phyloP scores from a whole-genome alignment of 75 land plant genomes.

The Pseudotsuga menziesii region DNA sequence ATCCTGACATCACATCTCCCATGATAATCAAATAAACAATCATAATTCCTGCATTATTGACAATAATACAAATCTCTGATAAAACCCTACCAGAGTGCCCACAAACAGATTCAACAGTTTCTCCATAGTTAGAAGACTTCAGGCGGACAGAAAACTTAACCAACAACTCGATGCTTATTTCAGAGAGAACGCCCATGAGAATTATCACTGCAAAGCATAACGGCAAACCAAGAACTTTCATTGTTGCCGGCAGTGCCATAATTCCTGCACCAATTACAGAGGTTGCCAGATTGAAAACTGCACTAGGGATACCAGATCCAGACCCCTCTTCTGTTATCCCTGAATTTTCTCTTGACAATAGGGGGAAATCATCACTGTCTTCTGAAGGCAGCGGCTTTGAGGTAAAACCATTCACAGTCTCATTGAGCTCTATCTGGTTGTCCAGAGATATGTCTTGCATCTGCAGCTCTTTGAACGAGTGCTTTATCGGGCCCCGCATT shows the following conservation, averaged over 20 bases:
- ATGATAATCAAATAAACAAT: constrained; percentile 92
- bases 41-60: constrained; percentile 88
- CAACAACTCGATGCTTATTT: constrained; percentile 75
- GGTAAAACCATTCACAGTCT: too few species aligned
- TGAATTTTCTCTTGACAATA: background rate
- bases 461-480: constrained; percentile 7
- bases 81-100: constrained; percentile 46
- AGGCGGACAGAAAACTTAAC: constrained; percentile 43
- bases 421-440: background rate
- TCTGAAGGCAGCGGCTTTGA: background rate
- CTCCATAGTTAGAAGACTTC: constrained; percentile 75
- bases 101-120: constrained; percentile 61
- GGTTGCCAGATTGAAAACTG: constrained; percentile 89
- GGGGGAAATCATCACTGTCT: constrained; percentile 8
- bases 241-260: constrained; percentile 97
- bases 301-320: constrained; percentile 60
- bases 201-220: constrained; percentile 56
- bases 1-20: constrained; percentile 94
- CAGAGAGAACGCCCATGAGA: constrained; percentile 83
- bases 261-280: constrained; percentile 94
- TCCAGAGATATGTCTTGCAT: constrained; percentile 1
- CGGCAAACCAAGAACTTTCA: constrained; percentile 83
- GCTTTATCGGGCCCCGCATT: background rate
- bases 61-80: constrained; percentile 79
- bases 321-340: background rate